Percentiles rank a stretch among this genome's conserved stretches.
phyloP scores from a whole-genome alignment of 352 stramenopile species.

The Aphanomyces cochlioides region DNA sequence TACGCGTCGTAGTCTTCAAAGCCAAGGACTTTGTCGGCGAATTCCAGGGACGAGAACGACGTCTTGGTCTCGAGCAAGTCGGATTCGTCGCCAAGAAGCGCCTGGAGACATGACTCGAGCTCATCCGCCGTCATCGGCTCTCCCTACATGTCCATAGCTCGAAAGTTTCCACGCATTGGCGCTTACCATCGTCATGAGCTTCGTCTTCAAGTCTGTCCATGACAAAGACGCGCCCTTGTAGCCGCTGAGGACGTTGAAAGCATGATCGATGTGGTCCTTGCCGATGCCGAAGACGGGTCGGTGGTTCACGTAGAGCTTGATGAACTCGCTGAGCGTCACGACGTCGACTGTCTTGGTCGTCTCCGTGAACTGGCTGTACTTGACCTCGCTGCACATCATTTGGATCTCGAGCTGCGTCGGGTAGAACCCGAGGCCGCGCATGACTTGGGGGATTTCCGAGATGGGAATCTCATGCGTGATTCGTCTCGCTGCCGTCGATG shows the following conservation, averaged over 20 bases:
- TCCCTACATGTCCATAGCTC: constrained; percentile 33
- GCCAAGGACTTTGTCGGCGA: constrained; percentile 81
- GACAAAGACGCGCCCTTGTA: constrained; percentile 34
- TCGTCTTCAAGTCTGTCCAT: constrained; percentile 64
- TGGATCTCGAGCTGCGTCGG: constrained; percentile 88
- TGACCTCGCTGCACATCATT: constrained; percentile 84
- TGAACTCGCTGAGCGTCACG: constrained; percentile 68
- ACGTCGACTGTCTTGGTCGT: constrained; percentile 64
- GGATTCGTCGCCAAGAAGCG: constrained; percentile 46
- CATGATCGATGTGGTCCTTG: constrained; percentile 71
- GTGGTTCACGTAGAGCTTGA: constrained; percentile 93
- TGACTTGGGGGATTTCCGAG: constrained; percentile 88
- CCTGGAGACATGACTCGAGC: constrained; percentile 69
- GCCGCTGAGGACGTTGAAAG: constrained; percentile 54
- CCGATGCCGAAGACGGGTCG: constrained; percentile 83
- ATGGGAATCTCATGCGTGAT: constrained; percentile 75
- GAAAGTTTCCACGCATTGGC: not conserved
- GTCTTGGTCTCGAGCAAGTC: constrained; percentile 40
- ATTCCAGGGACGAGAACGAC: constrained; percentile 55
- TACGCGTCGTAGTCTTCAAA: constrained; percentile 82
- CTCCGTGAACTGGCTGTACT: constrained; percentile 75
- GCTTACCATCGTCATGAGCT: constrained; percentile 47
- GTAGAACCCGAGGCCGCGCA: constrained; percentile 91
- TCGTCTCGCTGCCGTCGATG: constrained; percentile 64
- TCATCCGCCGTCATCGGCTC: constrained; percentile 82